Conservation (phyloP, 83 land plant species). For the Diphasiastrum complanatum region DNA sequence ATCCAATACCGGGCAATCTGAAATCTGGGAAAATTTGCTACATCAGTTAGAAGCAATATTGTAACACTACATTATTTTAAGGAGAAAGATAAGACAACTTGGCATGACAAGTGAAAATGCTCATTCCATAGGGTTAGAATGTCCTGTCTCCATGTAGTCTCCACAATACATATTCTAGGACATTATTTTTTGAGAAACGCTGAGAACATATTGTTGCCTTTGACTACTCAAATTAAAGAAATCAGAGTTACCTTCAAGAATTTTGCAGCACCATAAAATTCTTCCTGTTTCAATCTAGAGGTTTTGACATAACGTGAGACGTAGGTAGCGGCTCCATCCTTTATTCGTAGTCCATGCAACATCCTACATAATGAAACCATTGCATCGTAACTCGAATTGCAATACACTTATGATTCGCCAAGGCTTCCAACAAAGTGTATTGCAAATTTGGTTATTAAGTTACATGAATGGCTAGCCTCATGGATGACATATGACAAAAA, state of each 20-base stretch:
- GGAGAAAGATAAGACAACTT: too few species aligned
- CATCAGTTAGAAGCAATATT: too few species aligned
- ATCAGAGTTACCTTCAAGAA: slow-evolving; percentile 22
- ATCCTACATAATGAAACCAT: slow-evolving; percentile 18
- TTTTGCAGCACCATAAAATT: slow-evolving; percentile 24
- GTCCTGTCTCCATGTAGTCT: too few species aligned
- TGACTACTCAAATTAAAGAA: too few species aligned
- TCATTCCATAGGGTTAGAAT: too few species aligned
- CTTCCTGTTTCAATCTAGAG: slow-evolving; percentile 31
- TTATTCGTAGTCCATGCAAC: slow-evolving; percentile 35
- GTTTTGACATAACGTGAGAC: slow-evolving; percentile 34
- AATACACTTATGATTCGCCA: neutral
- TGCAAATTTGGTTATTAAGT: neutral
- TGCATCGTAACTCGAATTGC: neutral
- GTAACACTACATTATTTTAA: too few species aligned
- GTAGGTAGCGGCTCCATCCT: slow-evolving; percentile 36
- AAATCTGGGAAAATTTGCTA: too few species aligned
- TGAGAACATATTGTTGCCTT: too few species aligned
- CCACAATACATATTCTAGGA: too few species aligned
- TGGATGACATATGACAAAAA: neutral
- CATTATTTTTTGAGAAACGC: too few species aligned
- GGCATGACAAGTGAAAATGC: too few species aligned
- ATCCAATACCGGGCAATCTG: too few species aligned
- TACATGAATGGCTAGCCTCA: neutral
- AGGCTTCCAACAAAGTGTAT: neutral